Evolutionary conservation across 2,329 filamentous ascomycete species (phyloP).

Genomic region (Claviceps sp.): DNA sequence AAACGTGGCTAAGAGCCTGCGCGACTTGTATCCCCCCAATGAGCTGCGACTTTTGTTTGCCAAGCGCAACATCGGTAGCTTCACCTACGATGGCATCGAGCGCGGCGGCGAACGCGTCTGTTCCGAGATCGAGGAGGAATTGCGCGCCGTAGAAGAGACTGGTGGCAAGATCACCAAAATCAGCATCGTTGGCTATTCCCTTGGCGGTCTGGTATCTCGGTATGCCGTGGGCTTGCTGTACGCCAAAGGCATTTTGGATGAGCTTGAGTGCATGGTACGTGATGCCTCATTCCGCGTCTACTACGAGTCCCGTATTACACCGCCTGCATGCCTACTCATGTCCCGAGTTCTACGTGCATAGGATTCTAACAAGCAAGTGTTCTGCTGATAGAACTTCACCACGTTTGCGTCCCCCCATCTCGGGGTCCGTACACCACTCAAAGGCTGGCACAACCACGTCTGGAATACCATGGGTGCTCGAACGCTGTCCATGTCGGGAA

Average conservation of each 20-base stretch:
- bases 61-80: constrained; percentile 60
- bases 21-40: constrained; percentile 46
- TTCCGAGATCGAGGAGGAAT: constrained; percentile 51
- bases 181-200: constrained; percentile 78
- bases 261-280: constrained; percentile 62
- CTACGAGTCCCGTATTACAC: background rate
- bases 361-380: background rate
- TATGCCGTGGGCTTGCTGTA: constrained; percentile 79
- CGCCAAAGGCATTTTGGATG: constrained; percentile 66
- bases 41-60: constrained; percentile 57
- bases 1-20: constrained; percentile 52
- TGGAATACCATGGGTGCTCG: constrained; percentile 79
- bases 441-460: constrained; percentile 50
- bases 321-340: background rate
- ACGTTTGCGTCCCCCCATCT: constrained; percentile 82
- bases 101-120: constrained; percentile 54
- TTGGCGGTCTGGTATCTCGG: constrained; percentile 74
- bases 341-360: background rate
- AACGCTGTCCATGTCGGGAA: constrained; percentile 69
- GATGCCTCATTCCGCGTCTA: background rate
- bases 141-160: constrained; percentile 39
- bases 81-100: constrained; percentile 59
- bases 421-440: constrained; percentile 57
- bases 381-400: constrained; percentile 57
- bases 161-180: constrained; percentile 68